Evolutionary conservation across 129 eudicot genomes (phyloP).

Genomic region (Lactuca saligna): DNA sequence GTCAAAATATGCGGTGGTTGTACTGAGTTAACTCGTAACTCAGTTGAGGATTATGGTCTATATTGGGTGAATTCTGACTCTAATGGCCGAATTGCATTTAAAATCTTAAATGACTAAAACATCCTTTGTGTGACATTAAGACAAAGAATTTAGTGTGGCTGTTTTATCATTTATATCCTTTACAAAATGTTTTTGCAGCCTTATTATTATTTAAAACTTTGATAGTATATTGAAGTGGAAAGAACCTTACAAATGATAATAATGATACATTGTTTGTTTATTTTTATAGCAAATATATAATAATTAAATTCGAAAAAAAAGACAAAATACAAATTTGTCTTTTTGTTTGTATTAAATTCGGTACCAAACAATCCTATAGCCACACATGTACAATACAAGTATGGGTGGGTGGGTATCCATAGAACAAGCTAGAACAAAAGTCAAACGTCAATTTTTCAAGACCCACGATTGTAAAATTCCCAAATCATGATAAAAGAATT

Average conservation of each 20-base stretch:
- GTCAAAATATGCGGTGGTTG: background rate
- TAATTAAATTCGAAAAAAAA: constrained; percentile 17
- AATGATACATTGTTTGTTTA: background rate
- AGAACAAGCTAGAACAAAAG: constrained; percentile 28
- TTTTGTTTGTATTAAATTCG: constrained; percentile 18
- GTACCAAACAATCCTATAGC: constrained; percentile 15
- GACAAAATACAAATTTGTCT: constrained; percentile 28
- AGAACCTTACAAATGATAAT: background rate
- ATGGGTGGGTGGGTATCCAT: constrained; percentile 27
- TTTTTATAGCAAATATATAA: background rate
- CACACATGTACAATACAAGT: constrained; percentile 26
- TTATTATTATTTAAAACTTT: no score
- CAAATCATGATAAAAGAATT: no score
- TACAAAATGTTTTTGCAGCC: background rate
- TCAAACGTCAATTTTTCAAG: constrained; percentile 26
- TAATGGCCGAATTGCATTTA: background rate
- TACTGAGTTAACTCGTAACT: constrained; percentile 33
- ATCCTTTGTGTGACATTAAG: constrained; percentile 21
- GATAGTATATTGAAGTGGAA: background rate
- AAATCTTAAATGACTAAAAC: constrained; percentile 26
- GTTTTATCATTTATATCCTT: constrained; percentile 6
- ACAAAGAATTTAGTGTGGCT: background rate
- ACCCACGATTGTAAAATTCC: background rate
- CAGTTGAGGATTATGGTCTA: constrained; percentile 12
- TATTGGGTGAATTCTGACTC: background rate